phyloP scores from a whole-genome alignment of 192 early-diverging fungal genomes.

The Podila minutissima region DNA sequence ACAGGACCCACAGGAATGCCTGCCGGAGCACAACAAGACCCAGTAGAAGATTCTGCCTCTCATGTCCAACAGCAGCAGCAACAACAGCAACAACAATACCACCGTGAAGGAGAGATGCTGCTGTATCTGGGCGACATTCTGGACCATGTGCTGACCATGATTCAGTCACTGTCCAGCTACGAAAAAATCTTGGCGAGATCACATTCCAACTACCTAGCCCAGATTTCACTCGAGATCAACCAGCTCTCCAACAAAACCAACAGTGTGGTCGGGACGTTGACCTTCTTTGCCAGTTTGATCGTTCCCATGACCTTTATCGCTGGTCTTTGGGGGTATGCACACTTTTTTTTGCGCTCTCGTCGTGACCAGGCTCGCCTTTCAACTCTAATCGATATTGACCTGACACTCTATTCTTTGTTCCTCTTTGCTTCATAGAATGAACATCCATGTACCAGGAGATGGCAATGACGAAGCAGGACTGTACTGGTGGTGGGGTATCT shows the following conservation, averaged over 20 bases:
- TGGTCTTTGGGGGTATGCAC: conserved; percentile 63
- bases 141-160: conserved; percentile 84
- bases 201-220: conserved; percentile 80
- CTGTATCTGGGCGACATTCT: conserved; percentile 84
- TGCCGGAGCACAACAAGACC: conserved; percentile 40
- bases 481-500: conserved; percentile 29
- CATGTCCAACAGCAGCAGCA: not conserved
- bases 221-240: conserved; percentile 80
- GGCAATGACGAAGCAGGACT: conserved; percentile 10
- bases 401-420: not conserved
- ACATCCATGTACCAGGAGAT: conserved; percentile 70
- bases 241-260: conserved; percentile 64
- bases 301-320: conserved; percentile 71
- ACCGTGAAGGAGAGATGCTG: conserved; percentile 65
- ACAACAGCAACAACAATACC: not conserved
- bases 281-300: conserved; percentile 61
- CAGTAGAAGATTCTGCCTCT: too few relatives aligned
- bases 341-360: not conserved
- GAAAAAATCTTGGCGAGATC: conserved; percentile 75
- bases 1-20: conserved; percentile 2
- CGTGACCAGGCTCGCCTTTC: not conserved
- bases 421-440: conserved; percentile 51
- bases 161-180: conserved; percentile 81
- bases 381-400: not conserved
- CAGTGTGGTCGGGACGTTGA: conserved; percentile 56